Base-by-base conservation (phyloP, 768 basidiomycete genomes). In the Mycena belliarum region DNA sequence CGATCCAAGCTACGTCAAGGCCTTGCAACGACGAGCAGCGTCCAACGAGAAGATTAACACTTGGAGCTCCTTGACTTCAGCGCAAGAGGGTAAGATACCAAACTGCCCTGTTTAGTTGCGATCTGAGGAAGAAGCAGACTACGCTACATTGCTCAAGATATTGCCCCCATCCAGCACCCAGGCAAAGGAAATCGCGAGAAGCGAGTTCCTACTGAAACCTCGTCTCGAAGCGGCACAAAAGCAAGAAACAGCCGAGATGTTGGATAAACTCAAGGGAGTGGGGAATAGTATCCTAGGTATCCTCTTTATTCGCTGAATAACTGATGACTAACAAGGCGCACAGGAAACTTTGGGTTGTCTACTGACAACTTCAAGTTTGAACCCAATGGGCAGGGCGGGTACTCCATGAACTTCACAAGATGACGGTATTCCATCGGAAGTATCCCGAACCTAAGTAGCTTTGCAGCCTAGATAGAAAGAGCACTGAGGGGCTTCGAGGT, bases 311-410 rank as follows among this genome's bases (percentile, higher is more conserved):
- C 15, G 28, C 23, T 10, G 20, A 42, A 32, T 16, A 33, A 25
- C n/a, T 26, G n/a, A 29, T 56, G 7, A 32, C 29, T 32, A 32
- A 43, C 38, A 21, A 49, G 15, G 46, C 18, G 12, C 16, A n/a
- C 63, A 95, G 93, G 93, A 4, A 91, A 90, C 59, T 98, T 98
- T 68, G 96, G 97, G 18, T 71, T 98, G 61, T 94, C 89, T 15
- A 98, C 95, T 0, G 88, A 98, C 69, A 98, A 96, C 75, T 98
- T 98, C 82, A 90, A 98, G 74, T 93, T 99, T 66, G 87, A 87
- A 58, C 93, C 93, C 18, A 95, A 96, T 62, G 92, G 88, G 7
- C 87, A 94, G 60, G 96, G 96, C n/a, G 94, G 96, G 0, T 98
- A 98, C 75, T 91, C 89, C 1, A 85, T 98, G 83, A 91, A 91